Percentiles rank a stretch among this genome's conserved stretches.
Conservation (phyloP, 129 eudicot species). For the sunflower (Helianthus annuus) region HanXRQr2.0-SUNRISE NC_035442.2:25589421-25589920, state of each 20-base stretch:
- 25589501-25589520: not conserved
- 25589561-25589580: slow-evolving; percentile 13
- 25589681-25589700: slow-evolving; percentile 25
- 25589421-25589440: not conserved
- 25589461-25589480: not conserved
- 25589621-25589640: slow-evolving; percentile 34
- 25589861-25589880: slow-evolving; percentile 40
- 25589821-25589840: slow-evolving; percentile 34
- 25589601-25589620: slow-evolving; percentile 44
- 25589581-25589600: slow-evolving; percentile 31
- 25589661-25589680: slow-evolving; percentile 34
- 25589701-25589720: slow-evolving; percentile 21
- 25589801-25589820: slow-evolving; percentile 37
- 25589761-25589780: slow-evolving; percentile 36
- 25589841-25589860: slow-evolving; percentile 36
- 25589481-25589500: not conserved
- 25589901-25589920: slow-evolving; percentile 24
- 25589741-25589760: not conserved
- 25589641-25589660: slow-evolving; percentile 11
- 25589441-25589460: not conserved
- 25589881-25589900: slow-evolving; percentile 40
- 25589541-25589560: not conserved
- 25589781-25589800: slow-evolving; percentile 31
- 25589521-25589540: not conserved
- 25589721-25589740: slow-evolving; percentile 24